Base-by-base conservation (phyloP, 1,284 basidiomycete species). In the Leccinum huronense region DNA sequence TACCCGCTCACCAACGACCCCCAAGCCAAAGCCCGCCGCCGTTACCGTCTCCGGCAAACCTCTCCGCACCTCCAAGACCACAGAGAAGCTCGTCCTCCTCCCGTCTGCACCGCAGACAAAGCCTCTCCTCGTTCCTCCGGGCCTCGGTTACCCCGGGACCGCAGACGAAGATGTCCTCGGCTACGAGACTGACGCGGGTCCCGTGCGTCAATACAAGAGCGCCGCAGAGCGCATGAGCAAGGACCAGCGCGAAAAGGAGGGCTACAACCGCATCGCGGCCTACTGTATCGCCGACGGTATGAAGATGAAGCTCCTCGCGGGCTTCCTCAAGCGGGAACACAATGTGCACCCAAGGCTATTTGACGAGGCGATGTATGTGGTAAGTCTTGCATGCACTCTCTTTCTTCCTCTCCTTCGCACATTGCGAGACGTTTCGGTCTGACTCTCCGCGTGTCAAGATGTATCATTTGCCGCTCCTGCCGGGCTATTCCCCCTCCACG, bases 311-410 rank as follows among this genome's bases (percentile, higher is more conserved):
- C 78, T 91, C 1, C 78, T 95, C 23, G 84, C 88, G 7, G 88
- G 89, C 6, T 97, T 96, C 72, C 75, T 97, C 73, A 95, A 95
- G 76, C 82, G 95, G 61, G 96, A 98, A 74, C 96, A 98, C 74
- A 96, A 95, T 61, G 94, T 97, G 10, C 83, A 85, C 1, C 94
- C 95, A 0, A 83, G 95, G 63, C 85, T 95, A 1, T 98, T 94
- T 72, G 95, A 98, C 74, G 95, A 98, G 76, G 95, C 95, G 3
- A 80, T 95, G 67, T 98, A 96, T 78, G 92, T 89, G 58, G 93
- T 95, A 67, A 78, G 91, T 86, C 36, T 51, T 56, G 42, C 45
- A 31, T 53, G 19, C 45, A 10, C 6, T 8, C 42, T 19, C 42
- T 11, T 11, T 19, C n/a, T 19, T 42, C n/a, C 53, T 58, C 58